A percentile compares a stretch with the other conserved stretches of the same genome.
phyloP scores from a whole-genome alignment of 208 protist genomes.

The Leishmania turanica region DNA sequence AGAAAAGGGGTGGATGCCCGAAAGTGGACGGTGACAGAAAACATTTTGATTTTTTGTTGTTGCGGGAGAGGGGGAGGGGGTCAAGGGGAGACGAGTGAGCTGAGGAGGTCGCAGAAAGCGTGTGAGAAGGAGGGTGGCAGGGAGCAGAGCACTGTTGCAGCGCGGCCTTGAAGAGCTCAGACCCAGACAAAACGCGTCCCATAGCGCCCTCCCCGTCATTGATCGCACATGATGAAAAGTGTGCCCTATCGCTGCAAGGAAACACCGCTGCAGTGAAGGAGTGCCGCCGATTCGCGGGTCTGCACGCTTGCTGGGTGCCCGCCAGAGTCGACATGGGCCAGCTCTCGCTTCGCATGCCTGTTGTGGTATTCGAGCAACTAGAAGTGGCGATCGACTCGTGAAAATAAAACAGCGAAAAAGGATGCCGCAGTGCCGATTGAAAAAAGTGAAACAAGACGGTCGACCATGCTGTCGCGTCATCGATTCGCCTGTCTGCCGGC shows the following conservation, averaged over 20 bases:
- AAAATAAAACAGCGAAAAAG: not conserved
- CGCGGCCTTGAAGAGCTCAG: not conserved
- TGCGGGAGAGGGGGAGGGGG: not conserved
- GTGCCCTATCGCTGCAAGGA: not conserved
- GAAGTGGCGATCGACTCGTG: not conserved
- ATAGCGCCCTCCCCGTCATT: not conserved
- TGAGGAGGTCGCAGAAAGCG: not conserved
- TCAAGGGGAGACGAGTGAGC: no score
- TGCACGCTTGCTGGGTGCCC: not conserved
- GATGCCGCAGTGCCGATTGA: not conserved
- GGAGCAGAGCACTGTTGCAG: not conserved
- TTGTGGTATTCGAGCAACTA: not conserved
- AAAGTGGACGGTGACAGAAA: not conserved
- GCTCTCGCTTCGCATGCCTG: no score
- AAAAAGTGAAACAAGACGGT: not conserved
- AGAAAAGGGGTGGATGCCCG: not conserved
- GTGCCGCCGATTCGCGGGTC: not conserved
- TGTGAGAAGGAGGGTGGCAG: not conserved
- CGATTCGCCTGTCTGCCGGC: not conserved
- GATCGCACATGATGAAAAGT: not conserved
- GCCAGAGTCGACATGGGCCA: not conserved
- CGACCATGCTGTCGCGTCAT: not conserved
- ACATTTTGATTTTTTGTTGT: not conserved
- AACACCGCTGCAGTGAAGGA: no score
- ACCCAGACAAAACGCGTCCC: not conserved